Base-by-base conservation (phyloP, 148 eudicot genomes). In the Vaccinium darrowii region DNA sequence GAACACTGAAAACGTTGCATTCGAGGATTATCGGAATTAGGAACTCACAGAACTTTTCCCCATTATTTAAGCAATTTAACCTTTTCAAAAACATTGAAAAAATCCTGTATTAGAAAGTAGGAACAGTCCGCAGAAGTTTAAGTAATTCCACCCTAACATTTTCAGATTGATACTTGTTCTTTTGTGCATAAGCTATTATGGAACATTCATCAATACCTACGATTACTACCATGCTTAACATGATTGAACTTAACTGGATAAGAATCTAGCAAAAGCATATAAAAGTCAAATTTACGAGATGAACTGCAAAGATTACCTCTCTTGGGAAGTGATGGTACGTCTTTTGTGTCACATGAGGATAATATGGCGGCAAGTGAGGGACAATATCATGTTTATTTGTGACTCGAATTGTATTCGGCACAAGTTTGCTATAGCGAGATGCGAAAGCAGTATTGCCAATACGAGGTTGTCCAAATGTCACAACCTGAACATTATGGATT, bases 381-480 rank as follows among this genome's bases (percentile, higher is more conserved):
- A 97, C 98, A 77, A 95, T 94, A 87, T 97, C 98, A 87, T 95
- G 95, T 4, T 90, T 91, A 86, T 97, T 87, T 63, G 94, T 92
- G 83, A 95, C 90, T 18, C 98, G 93, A 47, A 97, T 88, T 25
- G 98, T 94, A 82, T 97, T 90, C 43, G 99, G 99, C 80, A 97
- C 91, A 54, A 78, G 33, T 84, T 88, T 62, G 57, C 78, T 90
- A 88, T 90, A 97, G 85, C 90, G 90, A 57, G 98, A 91, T 76
- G 91, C 95, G 88, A 97, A 97, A 84, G 87, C 93, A 84, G 95
- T 92, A 89, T 97, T 95, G 56, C 98, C 99, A 80, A 94, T 91
- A 73, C 98, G 94, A 87, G 99, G 99, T 88, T 95, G 98, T 84
- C 99, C 99, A 88, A 93, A 95, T 63, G 99, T 97, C 89, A 88